These are phyloP conservation scores for Cordyceps cateniannulata DNA, from an alignment of 2,329 filamentous ascomycete species.

Conservation along the genomic window DNA sequence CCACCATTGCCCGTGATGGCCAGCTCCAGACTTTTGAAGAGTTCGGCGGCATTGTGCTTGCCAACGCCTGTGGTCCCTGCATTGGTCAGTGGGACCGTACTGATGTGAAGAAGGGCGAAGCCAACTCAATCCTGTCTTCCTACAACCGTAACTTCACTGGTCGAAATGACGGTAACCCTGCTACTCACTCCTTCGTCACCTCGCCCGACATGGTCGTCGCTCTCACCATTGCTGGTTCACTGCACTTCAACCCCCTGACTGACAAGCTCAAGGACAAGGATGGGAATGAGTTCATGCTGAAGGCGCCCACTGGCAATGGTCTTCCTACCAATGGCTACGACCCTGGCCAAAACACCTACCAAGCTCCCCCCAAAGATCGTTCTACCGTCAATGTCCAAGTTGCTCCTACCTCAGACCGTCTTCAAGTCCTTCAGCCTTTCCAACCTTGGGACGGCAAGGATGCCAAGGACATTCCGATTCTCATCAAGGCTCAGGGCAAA, in stretches of 20 bases:
- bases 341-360: slow-evolving; percentile 88
- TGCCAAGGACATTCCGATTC: slow-evolving; percentile 72
- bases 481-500: slow-evolving; percentile 96
- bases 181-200: slow-evolving; percentile 88
- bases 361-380: slow-evolving; percentile 83
- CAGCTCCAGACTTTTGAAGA: slow-evolving; percentile 93
- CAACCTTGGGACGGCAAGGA: slow-evolving; percentile 88
- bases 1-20: slow-evolving; percentile 84
- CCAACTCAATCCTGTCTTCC: slow-evolving; percentile 96
- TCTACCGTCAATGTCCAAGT: slow-evolving; percentile 69
- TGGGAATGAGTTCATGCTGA: slow-evolving; percentile 90
- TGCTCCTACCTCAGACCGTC: slow-evolving; percentile 83
- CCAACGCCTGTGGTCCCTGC: slow-evolving; percentile 90
- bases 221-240: slow-evolving; percentile 72
- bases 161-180: slow-evolving; percentile 92
- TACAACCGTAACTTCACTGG: slow-evolving; percentile 99
- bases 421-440: slow-evolving; percentile 88
- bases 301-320: slow-evolving; percentile 71
- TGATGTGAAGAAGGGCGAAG: slow-evolving; percentile 89
- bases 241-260: slow-evolving; percentile 92
- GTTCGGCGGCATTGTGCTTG: slow-evolving; percentile 88
- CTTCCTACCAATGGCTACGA: slow-evolving; percentile 82
- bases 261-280: slow-evolving; percentile 91
- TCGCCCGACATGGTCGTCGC: slow-evolving; percentile 87
- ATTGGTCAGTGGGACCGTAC: slow-evolving; percentile 93